Conservation (phyloP, 2,329 filamentous ascomycete genomes). For the Pyrenochaeta sp. region DNA sequence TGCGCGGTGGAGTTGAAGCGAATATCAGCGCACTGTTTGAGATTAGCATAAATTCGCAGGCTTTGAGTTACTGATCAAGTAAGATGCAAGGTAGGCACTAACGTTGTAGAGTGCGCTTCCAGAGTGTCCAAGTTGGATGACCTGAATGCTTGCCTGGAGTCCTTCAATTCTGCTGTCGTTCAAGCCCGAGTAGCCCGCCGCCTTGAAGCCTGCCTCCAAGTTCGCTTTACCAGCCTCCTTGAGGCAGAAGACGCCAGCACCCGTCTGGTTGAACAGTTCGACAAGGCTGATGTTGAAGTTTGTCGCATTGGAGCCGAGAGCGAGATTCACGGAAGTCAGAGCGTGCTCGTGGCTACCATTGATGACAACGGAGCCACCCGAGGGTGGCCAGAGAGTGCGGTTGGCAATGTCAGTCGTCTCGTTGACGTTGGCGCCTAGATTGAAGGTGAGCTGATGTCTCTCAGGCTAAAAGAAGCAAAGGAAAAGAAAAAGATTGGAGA, state of each 20-base stretch:
- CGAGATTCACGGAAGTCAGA: constrained; percentile 59
- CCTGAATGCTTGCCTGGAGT: constrained; percentile 54
- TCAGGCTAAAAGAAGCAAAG: neutral
- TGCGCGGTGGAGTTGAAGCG: constrained; percentile 51
- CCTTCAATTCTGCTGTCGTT: constrained; percentile 44
- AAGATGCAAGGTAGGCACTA: constrained; percentile 13
- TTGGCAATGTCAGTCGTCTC: constrained; percentile 49
- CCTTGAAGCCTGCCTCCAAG: constrained; percentile 35
- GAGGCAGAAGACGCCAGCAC: constrained; percentile 58
- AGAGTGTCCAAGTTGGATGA: constrained; percentile 53
- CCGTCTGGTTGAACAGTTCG: constrained; percentile 57
- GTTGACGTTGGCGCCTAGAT: constrained; percentile 51
- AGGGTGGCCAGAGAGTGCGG: constrained; percentile 57
- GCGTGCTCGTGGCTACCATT: constrained; percentile 54
- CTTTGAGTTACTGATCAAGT: neutral
- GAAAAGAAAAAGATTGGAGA: neutral
- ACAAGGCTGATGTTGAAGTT: constrained; percentile 57
- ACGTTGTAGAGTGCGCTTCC: constrained; percentile 57
- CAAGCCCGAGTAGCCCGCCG: constrained; percentile 30
- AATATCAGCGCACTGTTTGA: constrained; percentile 54
- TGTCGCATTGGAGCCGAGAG: constrained; percentile 52
- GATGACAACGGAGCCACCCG: constrained; percentile 54
- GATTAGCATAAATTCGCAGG: constrained; percentile 11
- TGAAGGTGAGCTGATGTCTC: neutral
- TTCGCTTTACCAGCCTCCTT: constrained; percentile 43